Evolutionary conservation across 1,139 yeast species (phyloP).

Genomic region (Suhomyces ambrosiae): DNA sequence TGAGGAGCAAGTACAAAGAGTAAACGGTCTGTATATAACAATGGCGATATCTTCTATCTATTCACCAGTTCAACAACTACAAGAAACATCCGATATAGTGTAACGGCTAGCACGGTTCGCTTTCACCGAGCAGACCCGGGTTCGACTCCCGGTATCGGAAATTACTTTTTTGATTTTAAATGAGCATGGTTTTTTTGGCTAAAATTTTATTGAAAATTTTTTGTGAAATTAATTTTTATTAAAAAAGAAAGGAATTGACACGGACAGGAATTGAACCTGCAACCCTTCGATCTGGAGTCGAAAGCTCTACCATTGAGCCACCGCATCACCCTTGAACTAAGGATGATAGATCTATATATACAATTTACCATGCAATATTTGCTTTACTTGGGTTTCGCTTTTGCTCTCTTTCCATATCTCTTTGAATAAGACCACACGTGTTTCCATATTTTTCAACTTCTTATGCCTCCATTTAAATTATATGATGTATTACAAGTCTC

Average conservation of each 20-base stretch:
- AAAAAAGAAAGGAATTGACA: constrained; percentile 18
- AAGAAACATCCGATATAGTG: constrained; percentile 82
- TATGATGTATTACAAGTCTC: too few relatives aligned
- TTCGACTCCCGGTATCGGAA: constrained; percentile 74
- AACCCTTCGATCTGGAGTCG: constrained; percentile 79
- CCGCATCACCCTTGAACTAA: constrained; percentile 45
- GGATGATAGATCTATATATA: background rate
- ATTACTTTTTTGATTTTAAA: background rate
- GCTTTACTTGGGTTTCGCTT: too few relatives aligned
- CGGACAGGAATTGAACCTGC: constrained; percentile 31
- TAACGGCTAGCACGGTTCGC: constrained; percentile 85
- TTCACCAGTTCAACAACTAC: too few relatives aligned
- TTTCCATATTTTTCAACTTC: too few relatives aligned
- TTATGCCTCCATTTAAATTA: too few relatives aligned
- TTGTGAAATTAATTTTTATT: background rate
- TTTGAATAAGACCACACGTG: too few relatives aligned
- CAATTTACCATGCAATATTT: background rate
- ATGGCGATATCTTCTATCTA: too few relatives aligned
- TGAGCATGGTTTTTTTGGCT: too few relatives aligned
- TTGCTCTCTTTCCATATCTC: too few relatives aligned
- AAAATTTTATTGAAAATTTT: too few relatives aligned
- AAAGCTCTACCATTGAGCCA: constrained; percentile 94
- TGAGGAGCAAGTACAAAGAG: too few relatives aligned
- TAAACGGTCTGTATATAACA: too few relatives aligned
- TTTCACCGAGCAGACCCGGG: constrained; percentile 84